These are phyloP conservation scores for Striga hermonthica DNA, from an alignment of 305 asterid species.

Conservation along the genomic window DNA sequence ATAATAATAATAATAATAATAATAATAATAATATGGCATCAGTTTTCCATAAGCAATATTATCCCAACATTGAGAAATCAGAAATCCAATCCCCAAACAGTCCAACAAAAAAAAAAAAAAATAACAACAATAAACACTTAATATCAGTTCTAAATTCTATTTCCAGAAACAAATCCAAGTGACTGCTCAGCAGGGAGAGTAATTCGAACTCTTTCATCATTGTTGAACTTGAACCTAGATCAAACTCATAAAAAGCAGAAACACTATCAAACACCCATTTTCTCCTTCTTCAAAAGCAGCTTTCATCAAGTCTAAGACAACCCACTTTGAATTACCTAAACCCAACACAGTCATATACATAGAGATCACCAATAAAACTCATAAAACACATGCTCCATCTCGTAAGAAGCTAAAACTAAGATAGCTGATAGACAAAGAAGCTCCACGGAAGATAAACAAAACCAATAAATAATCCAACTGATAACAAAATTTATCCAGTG, in stretches of 20 bases:
- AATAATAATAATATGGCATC: too few relatives aligned
- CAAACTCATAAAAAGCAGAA: not conserved
- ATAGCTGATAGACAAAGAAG: too few relatives aligned
- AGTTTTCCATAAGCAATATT: too few relatives aligned
- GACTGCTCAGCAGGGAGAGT: not conserved
- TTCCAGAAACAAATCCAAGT: not conserved
- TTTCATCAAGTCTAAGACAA: not conserved
- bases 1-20: too few relatives aligned
- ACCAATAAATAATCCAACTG: not conserved
- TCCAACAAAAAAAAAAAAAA: too few relatives aligned
- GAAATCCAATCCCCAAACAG: too few relatives aligned
- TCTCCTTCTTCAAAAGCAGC: not conserved
- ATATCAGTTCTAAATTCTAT: not conserved
- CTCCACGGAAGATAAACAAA: too few relatives aligned
- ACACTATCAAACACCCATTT: slow-evolving; percentile 2
- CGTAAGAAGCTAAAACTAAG: not conserved
- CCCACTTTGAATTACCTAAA: too few relatives aligned
- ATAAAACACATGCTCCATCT: too few relatives aligned
- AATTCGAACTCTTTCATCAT: not conserved
- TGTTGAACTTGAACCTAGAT: not conserved
- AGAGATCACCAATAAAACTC: too few relatives aligned
- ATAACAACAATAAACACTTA: not conserved
- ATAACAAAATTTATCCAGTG: not conserved
- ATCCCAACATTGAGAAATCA: too few relatives aligned
- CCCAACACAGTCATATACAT: too few relatives aligned